Evolutionary conservation across 2,329 filamentous ascomycete species (phyloP).

Genomic region (Phyllosticta citriasiana): DNA sequence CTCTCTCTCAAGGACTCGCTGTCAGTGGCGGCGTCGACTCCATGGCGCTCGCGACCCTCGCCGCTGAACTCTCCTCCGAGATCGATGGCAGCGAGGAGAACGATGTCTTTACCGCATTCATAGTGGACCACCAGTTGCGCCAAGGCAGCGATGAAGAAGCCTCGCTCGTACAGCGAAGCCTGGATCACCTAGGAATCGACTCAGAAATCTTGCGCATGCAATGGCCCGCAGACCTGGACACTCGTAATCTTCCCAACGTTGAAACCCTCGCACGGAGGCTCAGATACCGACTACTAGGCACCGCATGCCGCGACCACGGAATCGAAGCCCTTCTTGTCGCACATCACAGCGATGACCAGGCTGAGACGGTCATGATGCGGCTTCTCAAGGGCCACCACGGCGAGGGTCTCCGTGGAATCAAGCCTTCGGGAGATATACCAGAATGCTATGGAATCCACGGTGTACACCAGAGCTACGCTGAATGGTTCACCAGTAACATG

Average conservation of each 20-base stretch:
- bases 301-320: slow-evolving; percentile 41
- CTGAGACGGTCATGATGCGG: slow-evolving; percentile 80
- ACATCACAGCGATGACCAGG: slow-evolving; percentile 84
- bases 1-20: slow-evolving; percentile 46
- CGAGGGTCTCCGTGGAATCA: slow-evolving; percentile 66
- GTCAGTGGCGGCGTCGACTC: slow-evolving; percentile 92
- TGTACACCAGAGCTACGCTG: slow-evolving; percentile 39
- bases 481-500: not conserved
- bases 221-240: slow-evolving; percentile 28
- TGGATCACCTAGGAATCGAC: slow-evolving; percentile 29
- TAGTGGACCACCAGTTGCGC: slow-evolving; percentile 54
- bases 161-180: slow-evolving; percentile 36
- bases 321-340: slow-evolving; percentile 61
- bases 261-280: slow-evolving; percentile 66
- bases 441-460: slow-evolving; percentile 71
- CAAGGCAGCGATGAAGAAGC: slow-evolving; percentile 46
- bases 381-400: slow-evolving; percentile 56
- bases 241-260: slow-evolving; percentile 47
- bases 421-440: slow-evolving; percentile 57
- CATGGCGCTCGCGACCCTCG: slow-evolving; percentile 68
- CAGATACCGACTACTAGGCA: slow-evolving; percentile 63
- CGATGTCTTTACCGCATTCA: slow-evolving; percentile 41
- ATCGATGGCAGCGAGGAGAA: slow-evolving; percentile 3
- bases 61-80: slow-evolving; percentile 12
- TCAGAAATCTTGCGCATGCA: slow-evolving; percentile 26